Percentiles rank a stretch among this genome's conserved stretches.
phyloP scores from a whole-genome alignment of 768 basidiomycete genomes.

The Mrakia gelida region DNA sequence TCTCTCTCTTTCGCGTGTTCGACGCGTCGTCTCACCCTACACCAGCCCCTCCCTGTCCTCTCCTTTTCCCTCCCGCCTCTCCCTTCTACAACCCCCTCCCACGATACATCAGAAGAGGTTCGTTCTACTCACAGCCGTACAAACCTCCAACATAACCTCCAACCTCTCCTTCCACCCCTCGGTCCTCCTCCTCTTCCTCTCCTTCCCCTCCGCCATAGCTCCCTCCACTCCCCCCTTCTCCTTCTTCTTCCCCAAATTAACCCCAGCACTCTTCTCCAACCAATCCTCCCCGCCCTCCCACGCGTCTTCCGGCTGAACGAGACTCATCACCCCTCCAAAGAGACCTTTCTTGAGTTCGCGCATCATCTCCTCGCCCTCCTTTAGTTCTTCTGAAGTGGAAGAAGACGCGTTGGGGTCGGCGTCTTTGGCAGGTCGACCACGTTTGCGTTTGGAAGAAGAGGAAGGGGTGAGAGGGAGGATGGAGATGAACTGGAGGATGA shows the following conservation, averaged over 20 bases:
- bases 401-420: too few species aligned
- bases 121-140: not conserved
- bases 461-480: not conserved
- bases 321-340: slow-evolving; percentile 1
- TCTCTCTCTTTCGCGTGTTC: too few species aligned
- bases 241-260: not conserved
- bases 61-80: not conserved
- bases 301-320: not conserved
- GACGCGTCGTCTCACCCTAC: too few species aligned
- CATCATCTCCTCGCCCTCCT: not conserved
- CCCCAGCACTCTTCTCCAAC: not conserved
- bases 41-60: not conserved
- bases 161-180: slow-evolving; percentile 10
- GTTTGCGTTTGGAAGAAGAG: not conserved
- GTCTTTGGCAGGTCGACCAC: not conserved
- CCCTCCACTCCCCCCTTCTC: not conserved
- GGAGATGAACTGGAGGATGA: slow-evolving; percentile 1
- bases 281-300: not conserved
- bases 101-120: not conserved
- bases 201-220: slow-evolving; percentile 1
- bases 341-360: not conserved
- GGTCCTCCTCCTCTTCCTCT: slow-evolving; percentile 5
- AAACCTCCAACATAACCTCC: slow-evolving; percentile 3
- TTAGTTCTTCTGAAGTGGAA: not conserved
- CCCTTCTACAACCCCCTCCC: not conserved